A percentile compares a stretch with the other conserved stretches of the same genome.
Evolutionary conservation across 495 filamentous ascomycete species (phyloP).

Genomic region (Emericellopsis terricola): DNA sequence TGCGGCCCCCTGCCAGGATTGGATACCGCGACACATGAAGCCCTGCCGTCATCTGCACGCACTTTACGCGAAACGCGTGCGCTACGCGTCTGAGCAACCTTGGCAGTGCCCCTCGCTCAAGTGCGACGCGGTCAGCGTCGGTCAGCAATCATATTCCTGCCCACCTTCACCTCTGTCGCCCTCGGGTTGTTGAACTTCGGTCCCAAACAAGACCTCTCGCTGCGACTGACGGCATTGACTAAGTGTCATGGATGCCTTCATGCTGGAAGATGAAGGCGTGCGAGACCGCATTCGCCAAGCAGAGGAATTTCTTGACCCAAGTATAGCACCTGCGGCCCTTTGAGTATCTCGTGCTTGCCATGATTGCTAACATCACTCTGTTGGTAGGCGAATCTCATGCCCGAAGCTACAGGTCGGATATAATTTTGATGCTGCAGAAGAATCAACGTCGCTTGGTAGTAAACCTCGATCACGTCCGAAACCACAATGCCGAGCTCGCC

Average conservation of each 20-base stretch:
- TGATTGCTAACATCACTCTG: slow-evolving; percentile 7
- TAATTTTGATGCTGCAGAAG: slow-evolving; percentile 84
- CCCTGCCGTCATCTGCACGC: too few species aligned
- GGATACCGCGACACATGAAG: too few species aligned
- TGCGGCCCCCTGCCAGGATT: too few species aligned
- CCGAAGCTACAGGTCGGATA: slow-evolving; percentile 70
- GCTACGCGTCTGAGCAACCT: too few species aligned
- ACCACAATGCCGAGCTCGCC: slow-evolving; percentile 75
- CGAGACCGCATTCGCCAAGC: slow-evolving; percentile 65
- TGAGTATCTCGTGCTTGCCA: not conserved
- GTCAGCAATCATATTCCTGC: too few species aligned
- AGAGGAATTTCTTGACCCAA: slow-evolving; percentile 71
- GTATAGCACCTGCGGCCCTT: slow-evolving; percentile 25
- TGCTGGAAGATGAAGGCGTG: slow-evolving; percentile 66
- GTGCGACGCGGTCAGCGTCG: too few species aligned
- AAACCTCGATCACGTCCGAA: slow-evolving; percentile 85
- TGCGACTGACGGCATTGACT: too few species aligned
- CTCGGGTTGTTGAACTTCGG: too few species aligned
- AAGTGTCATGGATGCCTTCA: slow-evolving; percentile 44
- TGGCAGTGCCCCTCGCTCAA: too few species aligned
- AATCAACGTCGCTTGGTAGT: slow-evolving; percentile 61
- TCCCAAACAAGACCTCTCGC: too few species aligned
- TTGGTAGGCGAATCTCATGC: slow-evolving; percentile 34
- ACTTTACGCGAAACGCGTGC: too few species aligned
- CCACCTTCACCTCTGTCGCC: too few species aligned